A percentile compares a stretch with the other conserved stretches of the same genome.
phyloP scores from a whole-genome alignment of 2,329 filamentous ascomycete genomes.

The Parascedosporium putredinis region DNA sequence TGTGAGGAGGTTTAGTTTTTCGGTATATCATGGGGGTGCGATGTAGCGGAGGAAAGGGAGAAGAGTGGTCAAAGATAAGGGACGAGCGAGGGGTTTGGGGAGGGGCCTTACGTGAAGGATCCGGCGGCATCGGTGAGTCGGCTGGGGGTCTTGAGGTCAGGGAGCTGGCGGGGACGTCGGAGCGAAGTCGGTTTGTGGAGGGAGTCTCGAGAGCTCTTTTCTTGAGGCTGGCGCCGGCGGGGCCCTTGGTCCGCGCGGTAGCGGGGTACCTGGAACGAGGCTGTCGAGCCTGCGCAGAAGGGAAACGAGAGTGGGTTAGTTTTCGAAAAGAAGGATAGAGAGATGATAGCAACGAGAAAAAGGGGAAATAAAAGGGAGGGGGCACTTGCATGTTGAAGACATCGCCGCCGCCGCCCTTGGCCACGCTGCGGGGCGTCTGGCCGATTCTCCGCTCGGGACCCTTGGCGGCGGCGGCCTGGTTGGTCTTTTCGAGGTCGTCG shows the following conservation, averaged over 20 bases:
- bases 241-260: slow-evolving; percentile 18
- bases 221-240: slow-evolving; percentile 18
- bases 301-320: neutral
- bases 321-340: neutral
- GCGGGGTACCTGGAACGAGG: slow-evolving; percentile 53
- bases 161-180: slow-evolving; percentile 33
- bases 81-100: neutral
- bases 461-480: slow-evolving; percentile 49
- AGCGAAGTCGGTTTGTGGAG: slow-evolving; percentile 34
- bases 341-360: neutral
- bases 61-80: too few species aligned
- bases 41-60: too few species aligned
- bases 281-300: slow-evolving; percentile 41
- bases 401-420: slow-evolving; percentile 49
- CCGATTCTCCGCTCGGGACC: slow-evolving; percentile 52
- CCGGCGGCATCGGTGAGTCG: neutral
- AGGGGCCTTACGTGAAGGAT: slow-evolving; percentile 20
- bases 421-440: slow-evolving; percentile 51
- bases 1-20: neutral
- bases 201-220: slow-evolving; percentile 33
- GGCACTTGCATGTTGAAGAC: slow-evolving; percentile 66
- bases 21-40: neutral
- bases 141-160: slow-evolving; percentile 24
- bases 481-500: slow-evolving; percentile 70
- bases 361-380: slow-evolving; percentile 21